Conservation (phyloP, 2,329 filamentous ascomycete species). For the Coleophoma eucalyptorum region DNA sequence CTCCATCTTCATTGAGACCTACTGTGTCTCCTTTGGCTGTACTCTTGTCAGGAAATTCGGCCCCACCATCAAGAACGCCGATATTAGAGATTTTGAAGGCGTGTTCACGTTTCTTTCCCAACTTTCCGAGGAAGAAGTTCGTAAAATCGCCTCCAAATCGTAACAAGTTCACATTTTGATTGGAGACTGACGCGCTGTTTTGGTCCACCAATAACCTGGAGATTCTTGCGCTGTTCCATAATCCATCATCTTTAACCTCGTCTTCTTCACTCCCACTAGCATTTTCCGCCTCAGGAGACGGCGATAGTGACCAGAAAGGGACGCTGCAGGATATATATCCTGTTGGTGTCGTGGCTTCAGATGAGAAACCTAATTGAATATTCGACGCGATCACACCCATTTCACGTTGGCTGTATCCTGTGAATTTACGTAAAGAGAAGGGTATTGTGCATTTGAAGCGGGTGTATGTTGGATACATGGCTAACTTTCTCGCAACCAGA, state of each 20-base stretch:
- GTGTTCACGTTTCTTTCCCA: conserved; percentile 36
- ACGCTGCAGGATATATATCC: conserved; percentile 12
- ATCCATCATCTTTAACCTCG: conserved; percentile 1
- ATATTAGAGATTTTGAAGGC: conserved; percentile 53
- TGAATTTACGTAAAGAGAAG: conserved; percentile 10
- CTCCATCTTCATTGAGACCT: no score
- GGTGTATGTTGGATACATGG: conserved; percentile 10
- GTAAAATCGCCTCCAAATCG: conserved; percentile 39
- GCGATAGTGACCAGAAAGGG: neutral
- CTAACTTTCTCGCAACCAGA: conserved; percentile 10
- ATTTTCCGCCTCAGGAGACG: neutral
- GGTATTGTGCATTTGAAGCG: conserved; percentile 9
- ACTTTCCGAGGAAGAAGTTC: conserved; percentile 33
- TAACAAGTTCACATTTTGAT: conserved; percentile 41
- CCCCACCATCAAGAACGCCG: conserved; percentile 33
- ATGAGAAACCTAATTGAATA: conserved; percentile 8
- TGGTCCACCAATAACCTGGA: conserved; percentile 24
- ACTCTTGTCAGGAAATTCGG: neutral
- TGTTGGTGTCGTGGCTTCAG: conserved; percentile 2
- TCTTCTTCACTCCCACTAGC: neutral
- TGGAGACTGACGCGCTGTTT: conserved; percentile 33
- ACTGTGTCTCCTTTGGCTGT: neutral
- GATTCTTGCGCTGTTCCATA: conserved; percentile 11
- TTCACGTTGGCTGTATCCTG: conserved; percentile 1
- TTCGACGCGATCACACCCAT: conserved; percentile 12